Conservation (phyloP, 441 rosid genomes). For the Sinapis alba region DNA sequence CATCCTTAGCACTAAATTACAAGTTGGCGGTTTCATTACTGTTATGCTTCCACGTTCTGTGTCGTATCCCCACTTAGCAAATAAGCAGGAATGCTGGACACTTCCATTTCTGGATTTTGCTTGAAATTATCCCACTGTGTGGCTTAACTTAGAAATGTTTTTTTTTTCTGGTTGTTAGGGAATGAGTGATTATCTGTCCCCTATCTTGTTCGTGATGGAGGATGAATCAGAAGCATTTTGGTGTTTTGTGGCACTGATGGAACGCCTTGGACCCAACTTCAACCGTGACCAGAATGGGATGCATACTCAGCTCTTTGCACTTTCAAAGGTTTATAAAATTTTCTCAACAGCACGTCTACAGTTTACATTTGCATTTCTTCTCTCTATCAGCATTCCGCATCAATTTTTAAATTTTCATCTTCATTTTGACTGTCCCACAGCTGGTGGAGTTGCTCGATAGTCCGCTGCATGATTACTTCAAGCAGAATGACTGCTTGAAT, state of each 20-base stretch:
- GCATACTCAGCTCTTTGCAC: constrained; percentile 96
- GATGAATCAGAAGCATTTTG: constrained; percentile 96
- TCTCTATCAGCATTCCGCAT: constrained; percentile 1
- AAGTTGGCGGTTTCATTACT: constrained; percentile 17
- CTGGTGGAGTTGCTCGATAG: constrained; percentile 90
- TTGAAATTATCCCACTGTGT: background rate
- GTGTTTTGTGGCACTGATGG: constrained; percentile 96
- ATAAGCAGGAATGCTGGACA: constrained; percentile 2
- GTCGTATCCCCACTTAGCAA: background rate
- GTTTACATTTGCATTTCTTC: background rate
- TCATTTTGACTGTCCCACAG: constrained; percentile 48
- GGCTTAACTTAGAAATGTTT: background rate
- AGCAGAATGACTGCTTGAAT: constrained; percentile 96
- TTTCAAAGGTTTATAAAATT: constrained; percentile 70
- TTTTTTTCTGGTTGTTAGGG: constrained; percentile 56
- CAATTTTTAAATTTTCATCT: constrained; percentile 17
- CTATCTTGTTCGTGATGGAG: constrained; percentile 84
- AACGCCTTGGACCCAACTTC: constrained; percentile 96
- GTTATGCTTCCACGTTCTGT: background rate
- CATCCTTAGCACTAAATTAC: background rate
- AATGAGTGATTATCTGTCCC: constrained; percentile 95
- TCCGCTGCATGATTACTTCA: constrained; percentile 89
- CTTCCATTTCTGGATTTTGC: constrained; percentile 12
- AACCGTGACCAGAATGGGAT: constrained; percentile 98
- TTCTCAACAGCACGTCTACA: background rate